Evolutionary conservation across 371 early-diverging fungal species (phyloP), one percentile per base, ranked within the genome.

Genomic region (Globomyces sp.): DNA sequence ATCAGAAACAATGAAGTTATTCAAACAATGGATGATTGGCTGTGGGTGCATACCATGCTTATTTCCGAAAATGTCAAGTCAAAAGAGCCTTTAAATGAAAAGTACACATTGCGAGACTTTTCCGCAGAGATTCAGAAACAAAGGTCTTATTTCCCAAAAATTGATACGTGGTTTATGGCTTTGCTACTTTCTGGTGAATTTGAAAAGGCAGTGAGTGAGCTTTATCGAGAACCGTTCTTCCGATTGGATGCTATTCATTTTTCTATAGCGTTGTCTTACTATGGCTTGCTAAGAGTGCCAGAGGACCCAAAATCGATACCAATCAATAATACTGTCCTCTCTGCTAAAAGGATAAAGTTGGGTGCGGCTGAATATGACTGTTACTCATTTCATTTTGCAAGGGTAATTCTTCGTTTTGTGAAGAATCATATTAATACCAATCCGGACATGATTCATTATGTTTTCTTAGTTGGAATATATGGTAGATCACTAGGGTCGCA

Each of bases 231-330:
- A 36, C 87, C 85, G 34, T 72, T 68, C 2, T 87, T 80, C 64
- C 77, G 81, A 39, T 69, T 89, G 11, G 95, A 98, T 69, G 94
- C 93, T 3, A 88, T 96, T 6, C 97, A 96, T 64, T 88, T 94
- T 77, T 94, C 91, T 39, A 87, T 93, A 52, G 87, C 88, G 1
- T 72, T 94, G 69, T 90, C 87, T 0, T 87, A 90, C 73, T 82
- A 88, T 67, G 90, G 94, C 2, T 68, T 70, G 45, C 77, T 95
- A 44, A 82, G 87, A n/a, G 82, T 91, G 13, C 89, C 93, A 8
- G 77, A 81, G 1, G 72, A 59, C 61, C 82, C 81, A n/a, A 65
- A 68, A 49, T 68, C 64, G 24, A 58, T 70, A 10, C 71, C 77
- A n/a, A 70, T 67, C 24, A 74, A 71, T 9, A 39, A 61, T 8